These are phyloP conservation scores for Ogataea hybrid DNA, from an alignment of 1,139 yeast genomes.

Conservation along the genomic window DNA sequence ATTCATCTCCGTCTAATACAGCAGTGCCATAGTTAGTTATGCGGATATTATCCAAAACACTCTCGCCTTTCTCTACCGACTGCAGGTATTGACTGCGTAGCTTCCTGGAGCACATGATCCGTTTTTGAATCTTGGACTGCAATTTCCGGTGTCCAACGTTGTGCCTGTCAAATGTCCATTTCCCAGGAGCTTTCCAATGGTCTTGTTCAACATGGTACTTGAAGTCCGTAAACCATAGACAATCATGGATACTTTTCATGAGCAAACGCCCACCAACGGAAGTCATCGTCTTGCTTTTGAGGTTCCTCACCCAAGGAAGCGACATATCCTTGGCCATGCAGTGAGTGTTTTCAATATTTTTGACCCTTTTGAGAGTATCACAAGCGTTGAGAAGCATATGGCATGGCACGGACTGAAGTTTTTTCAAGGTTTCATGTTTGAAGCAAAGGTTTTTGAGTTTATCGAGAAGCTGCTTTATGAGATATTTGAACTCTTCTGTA, in stretches of 20 bases:
- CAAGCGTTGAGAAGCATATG: slow-evolving; percentile 14
- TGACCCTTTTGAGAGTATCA: slow-evolving; percentile 2
- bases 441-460: slow-evolving; percentile 1
- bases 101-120: slow-evolving; percentile 2
- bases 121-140: slow-evolving; percentile 11
- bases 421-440: slow-evolving; percentile 4
- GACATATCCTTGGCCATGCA: slow-evolving; percentile 11
- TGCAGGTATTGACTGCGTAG: background rate
- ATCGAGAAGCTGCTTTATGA: slow-evolving; percentile 4
- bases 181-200: slow-evolving; percentile 10
- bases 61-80: background rate
- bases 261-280: slow-evolving; percentile 9
- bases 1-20: background rate
- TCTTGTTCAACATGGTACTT: slow-evolving; percentile 6
- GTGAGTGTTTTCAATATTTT: slow-evolving; percentile 5
- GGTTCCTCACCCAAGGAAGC: slow-evolving; percentile 12
- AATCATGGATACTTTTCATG: slow-evolving; percentile 14
- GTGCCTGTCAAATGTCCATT: slow-evolving; percentile 12
- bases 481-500: background rate
- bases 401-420: slow-evolving; percentile 11
- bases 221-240: slow-evolving; percentile 15
- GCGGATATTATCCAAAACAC: background rate
- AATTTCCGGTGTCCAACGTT: slow-evolving; percentile 10
- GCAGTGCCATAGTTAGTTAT: background rate
- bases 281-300: slow-evolving; percentile 5